Evolutionary conservation across 805 yeast genomes (phyloP), one percentile per base, ranked within the genome.

Genomic region (Ogataea salicorniae): DNA sequence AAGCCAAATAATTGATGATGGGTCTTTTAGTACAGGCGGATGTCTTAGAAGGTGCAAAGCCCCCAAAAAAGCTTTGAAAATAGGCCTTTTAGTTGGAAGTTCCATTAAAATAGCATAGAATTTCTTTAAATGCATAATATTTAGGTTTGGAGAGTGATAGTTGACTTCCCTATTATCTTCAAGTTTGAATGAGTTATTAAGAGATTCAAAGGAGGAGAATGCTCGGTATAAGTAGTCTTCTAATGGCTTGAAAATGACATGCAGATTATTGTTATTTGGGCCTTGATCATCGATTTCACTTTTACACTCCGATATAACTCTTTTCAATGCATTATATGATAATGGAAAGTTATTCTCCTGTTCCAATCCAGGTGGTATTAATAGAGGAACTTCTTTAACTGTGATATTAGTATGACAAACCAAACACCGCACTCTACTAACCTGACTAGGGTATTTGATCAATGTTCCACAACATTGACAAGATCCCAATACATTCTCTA

Each of bases 11-110:
- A 81, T 61, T 18, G 77, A 70, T 1, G 64, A 54, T 0, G 83
- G 75, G 13, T 71, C 66, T 7, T 70, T 60, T 37, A 71, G 51
- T 0, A 59, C 59, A 6, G 72, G 68, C 1, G 82, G 81, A 26
- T 81, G 71, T 48, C 75, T 79, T 20, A 88, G 63, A 2, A 82
- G 67, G 6, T 72, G 72, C 40, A 76, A 67, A 2, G 79, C 74
- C 0, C 83, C 78, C 5, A 69, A 55, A 17, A 88, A 61, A 34
- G 89, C 70, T 43, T 71, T 73, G 52, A 69, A 76, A 46, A 80
- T 71, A 0, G 92, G 92, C 46, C 78, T 69, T 52, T 73, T 77
- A 0, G 88, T 76, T 0, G 90, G 87, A 4, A 85, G 64, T 18
- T 66, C 64, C 31, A 72, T 54, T 7, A 87, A 47, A 3, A 76